Percentiles rank a stretch among this genome's conserved stretches.
Conservation (phyloP, 192 early-diverging fungal genomes). For the Entomortierella parvispora region DNA sequence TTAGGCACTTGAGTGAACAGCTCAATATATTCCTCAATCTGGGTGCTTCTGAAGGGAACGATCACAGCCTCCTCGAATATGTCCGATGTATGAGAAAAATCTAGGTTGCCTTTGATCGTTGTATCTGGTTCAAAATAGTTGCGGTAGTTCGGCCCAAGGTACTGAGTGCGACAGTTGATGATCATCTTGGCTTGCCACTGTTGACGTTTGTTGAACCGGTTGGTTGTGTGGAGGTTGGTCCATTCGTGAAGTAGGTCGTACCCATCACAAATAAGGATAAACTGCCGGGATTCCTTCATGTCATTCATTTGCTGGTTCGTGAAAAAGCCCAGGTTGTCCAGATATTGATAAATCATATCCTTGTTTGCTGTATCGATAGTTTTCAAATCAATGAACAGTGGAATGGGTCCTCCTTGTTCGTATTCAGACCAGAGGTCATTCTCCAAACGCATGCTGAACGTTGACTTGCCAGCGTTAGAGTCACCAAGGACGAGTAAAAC, state of each 20-base stretch:
- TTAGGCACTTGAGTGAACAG: neutral
- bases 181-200: neutral
- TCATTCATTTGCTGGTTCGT: neutral
- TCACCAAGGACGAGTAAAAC: neutral
- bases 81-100: neutral
- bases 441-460: neutral
- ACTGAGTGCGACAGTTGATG: conserved; percentile 1
- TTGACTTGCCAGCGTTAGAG: neutral
- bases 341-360: neutral
- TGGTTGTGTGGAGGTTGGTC: neutral
- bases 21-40: no score
- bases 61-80: no score
- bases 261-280: neutral
- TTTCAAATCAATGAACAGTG: neutral
- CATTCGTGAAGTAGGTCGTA: neutral
- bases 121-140: neutral
- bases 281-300: neutral
- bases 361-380: neutral
- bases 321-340: neutral
- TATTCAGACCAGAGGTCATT: neutral
- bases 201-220: neutral
- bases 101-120: neutral
- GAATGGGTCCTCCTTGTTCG: neutral
- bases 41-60: no score
- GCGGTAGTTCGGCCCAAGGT: neutral